These are phyloP conservation scores for Aureobasidium leucospermi DNA, from an alignment of 2,329 filamentous ascomycete genomes.

Conservation along the genomic window DNA sequence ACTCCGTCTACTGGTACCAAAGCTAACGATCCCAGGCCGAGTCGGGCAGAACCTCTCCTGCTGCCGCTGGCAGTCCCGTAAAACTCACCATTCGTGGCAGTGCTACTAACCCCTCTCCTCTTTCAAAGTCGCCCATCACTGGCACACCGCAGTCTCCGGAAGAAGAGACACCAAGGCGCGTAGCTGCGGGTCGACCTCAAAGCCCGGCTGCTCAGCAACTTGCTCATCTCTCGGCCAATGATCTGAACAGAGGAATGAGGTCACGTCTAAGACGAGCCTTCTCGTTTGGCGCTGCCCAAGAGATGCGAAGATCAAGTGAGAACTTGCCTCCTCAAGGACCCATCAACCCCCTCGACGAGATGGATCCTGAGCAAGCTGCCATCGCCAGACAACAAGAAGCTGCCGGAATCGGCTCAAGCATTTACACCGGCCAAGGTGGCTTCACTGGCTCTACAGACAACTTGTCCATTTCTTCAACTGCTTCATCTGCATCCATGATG, in stretches of 20 bases:
- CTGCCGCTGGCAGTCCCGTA: conserved; percentile 16
- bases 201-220: conserved; percentile 79
- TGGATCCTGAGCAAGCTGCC: conserved; percentile 78
- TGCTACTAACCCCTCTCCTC: conserved; percentile 38
- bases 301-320: conserved; percentile 68
- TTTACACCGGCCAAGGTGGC: conserved; percentile 79
- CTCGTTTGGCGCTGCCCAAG: conserved; percentile 91
- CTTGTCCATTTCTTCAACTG: conserved; percentile 81
- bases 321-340: conserved; percentile 33
- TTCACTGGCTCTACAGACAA: conserved; percentile 94
- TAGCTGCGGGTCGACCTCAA: conserved; percentile 24
- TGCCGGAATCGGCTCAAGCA: conserved; percentile 81
- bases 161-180: conserved; percentile 7
- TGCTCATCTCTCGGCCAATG: conserved; percentile 78
- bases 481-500: conserved; percentile 86
- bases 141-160: conserved; percentile 6
- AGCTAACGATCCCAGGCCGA: conserved; percentile 13
- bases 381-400: conserved; percentile 92
- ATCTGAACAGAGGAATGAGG: conserved; percentile 71
- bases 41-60: conserved; percentile 16
- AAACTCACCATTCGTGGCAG: conserved; percentile 28
- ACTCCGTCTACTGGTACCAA: background rate
- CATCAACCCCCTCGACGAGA: conserved; percentile 25
- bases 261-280: conserved; percentile 83
- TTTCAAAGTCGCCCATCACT: conserved; percentile 30